phyloP scores from a whole-genome alignment of 2,329 filamentous ascomycete genomes.

The Botrytis aclada region DNA sequence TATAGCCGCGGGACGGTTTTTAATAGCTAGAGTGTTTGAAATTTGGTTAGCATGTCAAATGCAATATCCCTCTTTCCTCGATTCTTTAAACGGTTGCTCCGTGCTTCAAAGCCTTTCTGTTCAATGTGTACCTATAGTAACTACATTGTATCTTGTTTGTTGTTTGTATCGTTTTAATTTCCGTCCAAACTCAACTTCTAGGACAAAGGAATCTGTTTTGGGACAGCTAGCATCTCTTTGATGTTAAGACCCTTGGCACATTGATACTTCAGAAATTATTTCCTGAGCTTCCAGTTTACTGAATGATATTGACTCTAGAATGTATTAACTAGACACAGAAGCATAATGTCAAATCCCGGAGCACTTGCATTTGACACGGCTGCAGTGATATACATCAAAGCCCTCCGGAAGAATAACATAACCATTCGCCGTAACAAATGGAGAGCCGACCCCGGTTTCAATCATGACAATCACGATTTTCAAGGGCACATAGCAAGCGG shows the following conservation, averaged over 20 bases:
- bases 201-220: not conserved
- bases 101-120: not conserved
- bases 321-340: not conserved
- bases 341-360: not conserved
- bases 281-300: not conserved
- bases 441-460: not conserved
- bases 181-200: not conserved
- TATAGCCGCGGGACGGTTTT: not conserved
- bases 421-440: slow-evolving; percentile 11
- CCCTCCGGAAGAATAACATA: not conserved
- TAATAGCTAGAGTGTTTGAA: not conserved
- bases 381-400: not conserved
- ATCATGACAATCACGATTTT: not conserved
- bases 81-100: not conserved
- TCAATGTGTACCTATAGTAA: not conserved
- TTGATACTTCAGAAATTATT: not conserved
- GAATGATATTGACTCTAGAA: not conserved
- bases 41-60: not conserved
- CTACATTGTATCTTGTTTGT: not conserved
- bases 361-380: not conserved
- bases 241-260: not conserved
- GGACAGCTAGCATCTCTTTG: not conserved
- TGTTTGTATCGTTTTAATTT: not conserved
- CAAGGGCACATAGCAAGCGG: not conserved
- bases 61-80: not conserved